Percentiles rank a stretch among this genome's conserved stretches.
phyloP scores from a whole-genome alignment of 139 green algal genomes.

The Chlorella sp. region DNA sequence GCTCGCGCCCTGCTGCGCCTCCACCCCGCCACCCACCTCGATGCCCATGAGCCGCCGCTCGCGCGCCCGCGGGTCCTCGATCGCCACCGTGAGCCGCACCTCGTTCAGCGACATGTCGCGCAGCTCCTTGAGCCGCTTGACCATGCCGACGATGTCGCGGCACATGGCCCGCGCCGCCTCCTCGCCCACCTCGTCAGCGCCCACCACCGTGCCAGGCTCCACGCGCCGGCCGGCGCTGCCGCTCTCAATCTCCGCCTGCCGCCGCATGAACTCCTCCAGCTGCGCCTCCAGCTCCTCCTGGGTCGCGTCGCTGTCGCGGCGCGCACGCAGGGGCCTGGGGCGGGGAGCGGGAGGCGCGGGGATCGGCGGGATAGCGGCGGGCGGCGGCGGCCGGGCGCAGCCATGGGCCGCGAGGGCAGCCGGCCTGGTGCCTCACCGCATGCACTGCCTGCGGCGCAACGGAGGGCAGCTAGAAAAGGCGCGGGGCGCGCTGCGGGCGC shows the following conservation, averaged over 20 bases:
- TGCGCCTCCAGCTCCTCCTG: slow-evolving; percentile 77
- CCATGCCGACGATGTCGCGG: slow-evolving; percentile 68
- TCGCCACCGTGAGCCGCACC: slow-evolving; percentile 77
- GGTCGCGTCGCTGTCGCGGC: slow-evolving; percentile 16
- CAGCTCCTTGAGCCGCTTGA: slow-evolving; percentile 68
- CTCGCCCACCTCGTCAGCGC: slow-evolving; percentile 52
- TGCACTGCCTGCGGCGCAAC: too few species aligned
- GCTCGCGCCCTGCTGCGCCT: not conserved
- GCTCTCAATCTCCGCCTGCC: slow-evolving; percentile 83
- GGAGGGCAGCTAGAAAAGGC: too few species aligned
- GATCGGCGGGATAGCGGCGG: too few species aligned
- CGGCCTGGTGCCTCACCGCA: too few species aligned
- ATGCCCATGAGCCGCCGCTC: slow-evolving; percentile 63
- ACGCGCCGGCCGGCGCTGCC: slow-evolving; percentile 32
- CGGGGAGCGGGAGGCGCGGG: too few species aligned
- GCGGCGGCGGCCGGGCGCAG: too few species aligned
- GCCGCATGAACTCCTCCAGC: slow-evolving; percentile 84
- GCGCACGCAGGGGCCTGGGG: too few species aligned
- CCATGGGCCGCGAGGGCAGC: too few species aligned
- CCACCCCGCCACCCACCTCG: slow-evolving; percentile 44
- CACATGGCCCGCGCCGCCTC: slow-evolving; percentile 74
- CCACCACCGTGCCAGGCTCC: slow-evolving; percentile 45
- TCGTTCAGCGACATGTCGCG: slow-evolving; percentile 86
- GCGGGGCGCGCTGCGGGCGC: too few species aligned
- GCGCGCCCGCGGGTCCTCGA: slow-evolving; percentile 76